phyloP scores from a whole-genome alignment of 2,329 filamentous ascomycete genomes.

The Hypomyces rosellus region DNA sequence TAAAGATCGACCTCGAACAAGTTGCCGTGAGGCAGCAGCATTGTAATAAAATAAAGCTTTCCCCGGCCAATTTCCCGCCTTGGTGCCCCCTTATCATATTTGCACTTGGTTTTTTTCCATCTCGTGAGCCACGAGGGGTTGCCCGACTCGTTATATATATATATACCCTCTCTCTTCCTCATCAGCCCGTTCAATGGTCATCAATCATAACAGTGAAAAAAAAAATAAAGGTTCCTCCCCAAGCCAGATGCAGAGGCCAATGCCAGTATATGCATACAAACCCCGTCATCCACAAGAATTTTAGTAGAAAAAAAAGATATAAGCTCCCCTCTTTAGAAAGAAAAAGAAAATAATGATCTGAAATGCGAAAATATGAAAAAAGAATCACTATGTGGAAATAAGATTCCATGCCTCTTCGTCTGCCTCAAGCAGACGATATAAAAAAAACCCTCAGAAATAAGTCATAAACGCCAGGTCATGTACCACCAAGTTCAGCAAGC shows the following conservation, averaged over 20 bases:
- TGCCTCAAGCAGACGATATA: too few species aligned
- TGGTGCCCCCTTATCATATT: background rate
- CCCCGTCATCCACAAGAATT: background rate
- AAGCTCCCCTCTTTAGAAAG: background rate
- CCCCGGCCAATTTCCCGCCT: background rate
- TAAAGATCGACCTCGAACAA: slow-evolving; percentile 23
- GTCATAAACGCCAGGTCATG: too few species aligned
- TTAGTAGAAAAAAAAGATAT: background rate
- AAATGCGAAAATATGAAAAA: background rate
- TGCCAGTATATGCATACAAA: background rate
- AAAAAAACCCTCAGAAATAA: too few species aligned
- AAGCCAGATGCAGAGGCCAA: background rate
- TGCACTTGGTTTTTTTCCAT: too few species aligned
- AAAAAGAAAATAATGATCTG: background rate
- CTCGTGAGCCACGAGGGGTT: background rate
- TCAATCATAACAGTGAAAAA: slow-evolving; percentile 14
- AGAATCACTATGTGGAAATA: background rate
- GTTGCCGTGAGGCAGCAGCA: slow-evolving; percentile 44
- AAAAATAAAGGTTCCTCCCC: background rate
- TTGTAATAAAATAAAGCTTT: slow-evolving; percentile 22
- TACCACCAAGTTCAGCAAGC: too few species aligned
- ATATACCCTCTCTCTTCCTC: background rate
- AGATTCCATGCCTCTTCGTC: too few species aligned
- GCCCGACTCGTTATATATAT: slow-evolving; percentile 3
- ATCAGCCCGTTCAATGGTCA: slow-evolving; percentile 1